These are phyloP conservation scores for Zymoseptoria tritici DNA, from an alignment of 2,329 filamentous ascomycete species.

Conservation along the genomic window DNA sequence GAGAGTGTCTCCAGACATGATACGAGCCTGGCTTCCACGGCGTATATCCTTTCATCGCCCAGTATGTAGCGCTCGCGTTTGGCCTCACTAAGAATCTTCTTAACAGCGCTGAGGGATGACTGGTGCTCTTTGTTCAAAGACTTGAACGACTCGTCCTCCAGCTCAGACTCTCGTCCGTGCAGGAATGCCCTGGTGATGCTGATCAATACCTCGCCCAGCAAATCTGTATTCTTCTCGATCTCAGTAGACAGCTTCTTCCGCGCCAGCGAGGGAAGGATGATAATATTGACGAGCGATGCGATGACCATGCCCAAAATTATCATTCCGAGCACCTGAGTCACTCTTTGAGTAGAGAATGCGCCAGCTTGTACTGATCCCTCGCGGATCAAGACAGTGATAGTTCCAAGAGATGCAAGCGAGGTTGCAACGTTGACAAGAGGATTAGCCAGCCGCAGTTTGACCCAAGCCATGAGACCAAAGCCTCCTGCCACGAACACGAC, in stretches of 20 bases:
- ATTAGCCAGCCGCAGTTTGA: constrained; percentile 32
- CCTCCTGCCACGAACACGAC: constrained; percentile 79
- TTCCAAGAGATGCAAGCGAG: constrained; percentile 77
- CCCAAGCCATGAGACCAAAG: constrained; percentile 65
- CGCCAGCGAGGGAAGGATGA: constrained; percentile 73
- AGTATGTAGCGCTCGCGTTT: constrained; percentile 82
- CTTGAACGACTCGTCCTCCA: constrained; percentile 60
- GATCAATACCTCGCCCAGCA: constrained; percentile 72
- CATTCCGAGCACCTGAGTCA: constrained; percentile 76
- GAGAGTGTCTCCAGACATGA: constrained; percentile 78
- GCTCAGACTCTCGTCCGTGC: constrained; percentile 70
- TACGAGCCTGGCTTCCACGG: constrained; percentile 69
- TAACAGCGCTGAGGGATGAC: constrained; percentile 60
- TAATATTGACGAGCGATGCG: constrained; percentile 65
- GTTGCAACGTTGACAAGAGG: constrained; percentile 51
- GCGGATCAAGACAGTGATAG: constrained; percentile 85
- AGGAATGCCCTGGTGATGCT: constrained; percentile 78
- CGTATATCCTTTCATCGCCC: constrained; percentile 71
- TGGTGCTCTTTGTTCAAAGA: constrained; percentile 53
- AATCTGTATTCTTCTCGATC: constrained; percentile 64
- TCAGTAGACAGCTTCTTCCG: constrained; percentile 64
- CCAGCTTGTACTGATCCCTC: constrained; percentile 80
- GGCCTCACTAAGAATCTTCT: constrained; percentile 72
- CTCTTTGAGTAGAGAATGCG: constrained; percentile 72
- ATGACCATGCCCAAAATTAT: constrained; percentile 68